phyloP scores from a whole-genome alignment of 768 basidiomycete genomes.

The Sarcodon aspratus region DNA sequence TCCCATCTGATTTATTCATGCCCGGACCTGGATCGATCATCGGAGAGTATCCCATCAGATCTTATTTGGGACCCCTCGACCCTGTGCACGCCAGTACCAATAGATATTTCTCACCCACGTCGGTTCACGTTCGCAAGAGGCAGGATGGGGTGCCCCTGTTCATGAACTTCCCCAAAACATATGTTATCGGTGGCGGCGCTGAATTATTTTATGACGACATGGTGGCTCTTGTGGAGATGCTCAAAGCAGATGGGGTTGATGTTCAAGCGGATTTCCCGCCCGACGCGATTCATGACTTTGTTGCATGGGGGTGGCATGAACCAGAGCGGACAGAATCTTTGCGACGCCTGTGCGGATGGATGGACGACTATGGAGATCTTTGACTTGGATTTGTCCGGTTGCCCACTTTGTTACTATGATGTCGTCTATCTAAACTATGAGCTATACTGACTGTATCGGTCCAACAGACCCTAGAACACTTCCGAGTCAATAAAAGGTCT shows the following conservation, averaged over 20 bases:
- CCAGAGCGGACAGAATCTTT: constrained; percentile 8
- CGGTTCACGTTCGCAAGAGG: background rate
- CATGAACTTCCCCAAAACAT: constrained; percentile 17
- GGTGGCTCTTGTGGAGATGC: constrained; percentile 11
- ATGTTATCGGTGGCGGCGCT: constrained; percentile 15
- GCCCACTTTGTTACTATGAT: too few relatives aligned
- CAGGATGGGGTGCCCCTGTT: constrained; percentile 4
- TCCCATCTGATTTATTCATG: background rate
- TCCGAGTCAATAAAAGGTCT: too few relatives aligned
- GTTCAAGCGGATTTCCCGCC: background rate
- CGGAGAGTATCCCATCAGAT: background rate
- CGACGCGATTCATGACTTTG: constrained; percentile 9
- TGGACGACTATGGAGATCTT: too few relatives aligned
- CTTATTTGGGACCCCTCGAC: background rate
- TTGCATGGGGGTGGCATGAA: constrained; percentile 7
- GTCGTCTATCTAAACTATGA: too few relatives aligned
- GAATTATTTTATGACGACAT: constrained; percentile 18
- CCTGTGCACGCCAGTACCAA: background rate
- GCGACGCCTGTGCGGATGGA: too few relatives aligned
- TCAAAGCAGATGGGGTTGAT: constrained; percentile 4
- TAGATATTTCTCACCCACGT: constrained; percentile 11
- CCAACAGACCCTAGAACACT: too few relatives aligned
- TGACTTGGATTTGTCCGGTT: too few relatives aligned
- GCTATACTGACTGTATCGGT: too few relatives aligned
- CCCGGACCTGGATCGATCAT: background rate